Evolutionary conservation across 202 grass and related monocot species (phyloP).

Genomic region (Brachypodium distachyon): DNA sequence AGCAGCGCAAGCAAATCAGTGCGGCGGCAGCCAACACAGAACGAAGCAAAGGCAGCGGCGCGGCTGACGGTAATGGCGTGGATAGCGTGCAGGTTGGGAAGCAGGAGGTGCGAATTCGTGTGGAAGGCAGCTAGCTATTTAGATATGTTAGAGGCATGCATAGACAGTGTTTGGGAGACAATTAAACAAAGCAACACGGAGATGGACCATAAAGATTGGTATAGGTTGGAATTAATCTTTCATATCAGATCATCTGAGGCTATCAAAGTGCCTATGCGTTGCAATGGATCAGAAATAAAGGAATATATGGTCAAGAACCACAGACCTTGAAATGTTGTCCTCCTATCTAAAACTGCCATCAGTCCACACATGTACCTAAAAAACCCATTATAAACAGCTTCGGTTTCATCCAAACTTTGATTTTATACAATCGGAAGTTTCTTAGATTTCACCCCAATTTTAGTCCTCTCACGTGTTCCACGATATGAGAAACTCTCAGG

Average conservation of each 20-base stretch:
- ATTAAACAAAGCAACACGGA: not conserved
- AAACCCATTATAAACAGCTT: too few species aligned
- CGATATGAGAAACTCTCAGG: too few species aligned
- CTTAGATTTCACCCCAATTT: too few species aligned
- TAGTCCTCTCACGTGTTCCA: too few species aligned
- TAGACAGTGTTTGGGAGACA: not conserved
- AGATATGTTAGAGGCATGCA: not conserved
- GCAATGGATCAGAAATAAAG: too few species aligned
- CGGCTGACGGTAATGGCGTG: not conserved
- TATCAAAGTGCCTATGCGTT: too few species aligned
- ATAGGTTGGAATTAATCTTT: not conserved
- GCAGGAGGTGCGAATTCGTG: not conserved
- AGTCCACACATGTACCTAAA: too few species aligned
- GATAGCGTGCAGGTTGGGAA: not conserved
- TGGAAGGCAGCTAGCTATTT: not conserved
- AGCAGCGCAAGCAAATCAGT: not conserved
- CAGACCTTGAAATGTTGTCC: too few species aligned
- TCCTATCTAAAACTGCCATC: too few species aligned
- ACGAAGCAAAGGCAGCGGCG: not conserved
- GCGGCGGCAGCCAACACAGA: not conserved
- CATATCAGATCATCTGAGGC: not conserved
- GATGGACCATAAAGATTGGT: not conserved
- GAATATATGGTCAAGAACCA: too few species aligned
- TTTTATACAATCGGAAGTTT: too few species aligned
- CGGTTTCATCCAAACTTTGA: too few species aligned